Percentiles rank a stretch among this genome's conserved stretches.
These are phyloP conservation scores for Entrophospora sp. DNA, from an alignment of 192 early-diverging fungal species.

Conservation along the genomic window DNA sequence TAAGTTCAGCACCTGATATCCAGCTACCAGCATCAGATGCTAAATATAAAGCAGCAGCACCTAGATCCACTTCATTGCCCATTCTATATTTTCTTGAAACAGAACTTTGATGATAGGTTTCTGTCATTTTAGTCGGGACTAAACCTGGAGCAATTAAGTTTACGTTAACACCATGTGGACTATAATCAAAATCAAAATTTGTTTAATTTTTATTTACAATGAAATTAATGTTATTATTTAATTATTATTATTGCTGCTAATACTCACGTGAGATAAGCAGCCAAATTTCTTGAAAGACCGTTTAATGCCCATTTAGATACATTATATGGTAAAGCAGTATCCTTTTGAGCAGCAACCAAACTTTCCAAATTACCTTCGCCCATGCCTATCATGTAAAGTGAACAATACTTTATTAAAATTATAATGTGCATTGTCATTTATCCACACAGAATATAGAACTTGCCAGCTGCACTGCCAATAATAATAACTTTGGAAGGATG, in stretches of 20 bases:
- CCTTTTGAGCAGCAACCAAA: slow-evolving; percentile 3
- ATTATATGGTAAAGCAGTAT: slow-evolving; percentile 59
- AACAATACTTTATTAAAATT: neutral
- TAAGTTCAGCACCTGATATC: neutral
- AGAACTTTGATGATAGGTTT: too few species aligned
- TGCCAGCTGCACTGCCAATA: slow-evolving; percentile 58
- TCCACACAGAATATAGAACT: neutral
- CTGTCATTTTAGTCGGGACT: slow-evolving; percentile 38
- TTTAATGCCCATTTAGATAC: slow-evolving; percentile 70
- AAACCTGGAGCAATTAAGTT: slow-evolving; percentile 66
- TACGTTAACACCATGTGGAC: slow-evolving; percentile 45
- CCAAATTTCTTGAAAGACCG: slow-evolving; percentile 59
- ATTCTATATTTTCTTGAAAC: neutral
- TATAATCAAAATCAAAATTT: slow-evolving; percentile 15
- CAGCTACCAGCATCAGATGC: slow-evolving; percentile 1
- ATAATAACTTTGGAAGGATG: slow-evolving; percentile 76
- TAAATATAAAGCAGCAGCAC: neutral
- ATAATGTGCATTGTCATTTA: too few species aligned
- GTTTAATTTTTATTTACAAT: neutral
- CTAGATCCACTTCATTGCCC: slow-evolving; percentile 8
- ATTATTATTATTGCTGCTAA: neutral
- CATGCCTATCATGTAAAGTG: neutral
- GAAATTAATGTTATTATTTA: neutral
- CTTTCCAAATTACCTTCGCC: neutral
- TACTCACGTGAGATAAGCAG: slow-evolving; percentile 40